Evolutionary conservation across 768 basidiomycete genomes (phyloP).

Genomic region (Lactarius vividus): DNA sequence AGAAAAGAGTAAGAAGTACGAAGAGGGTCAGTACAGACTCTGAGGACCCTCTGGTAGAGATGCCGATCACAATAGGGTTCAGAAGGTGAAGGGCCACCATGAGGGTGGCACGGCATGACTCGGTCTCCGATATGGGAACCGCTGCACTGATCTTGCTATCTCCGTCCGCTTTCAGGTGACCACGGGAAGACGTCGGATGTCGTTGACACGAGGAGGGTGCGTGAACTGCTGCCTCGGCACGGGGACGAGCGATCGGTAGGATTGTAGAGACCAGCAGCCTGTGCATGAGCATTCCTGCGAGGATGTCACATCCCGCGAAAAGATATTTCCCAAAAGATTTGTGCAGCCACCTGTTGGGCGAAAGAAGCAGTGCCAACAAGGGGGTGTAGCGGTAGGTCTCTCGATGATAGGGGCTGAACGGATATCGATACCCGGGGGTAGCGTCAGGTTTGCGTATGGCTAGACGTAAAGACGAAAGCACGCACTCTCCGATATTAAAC

Average conservation of each 20-base stretch:
- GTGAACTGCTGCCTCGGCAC: neutral
- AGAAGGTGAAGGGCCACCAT: slow-evolving; percentile 75
- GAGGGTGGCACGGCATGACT: slow-evolving; percentile 43
- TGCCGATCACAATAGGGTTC: slow-evolving; percentile 92
- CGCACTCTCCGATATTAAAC: slow-evolving; percentile 72
- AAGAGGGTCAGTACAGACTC: slow-evolving; percentile 83
- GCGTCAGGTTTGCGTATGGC: slow-evolving; percentile 3
- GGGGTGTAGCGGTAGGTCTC: slow-evolving; percentile 98
- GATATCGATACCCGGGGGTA: slow-evolving; percentile 12
- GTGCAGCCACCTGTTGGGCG: slow-evolving; percentile 78
- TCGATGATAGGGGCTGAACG: slow-evolving; percentile 77
- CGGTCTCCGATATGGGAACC: slow-evolving; percentile 12
- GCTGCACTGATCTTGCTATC: neutral
- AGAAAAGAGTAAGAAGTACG: slow-evolving; percentile 68
- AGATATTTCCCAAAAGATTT: slow-evolving; percentile 89
- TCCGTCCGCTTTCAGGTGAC: slow-evolving; percentile 6
- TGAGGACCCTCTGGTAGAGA: slow-evolving; percentile 95
- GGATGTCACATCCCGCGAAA: slow-evolving; percentile 79
- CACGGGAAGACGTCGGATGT: neutral
- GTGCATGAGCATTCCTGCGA: slow-evolving; percentile 74
- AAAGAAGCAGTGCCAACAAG: slow-evolving; percentile 75
- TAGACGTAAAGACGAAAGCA: slow-evolving; percentile 28
- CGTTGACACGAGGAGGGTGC: slow-evolving; percentile 3
- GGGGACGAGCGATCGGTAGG: slow-evolving; percentile 36
- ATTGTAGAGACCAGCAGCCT: slow-evolving; percentile 52